Percentiles rank a stretch among this genome's conserved stretches.
phyloP scores from a whole-genome alignment of 345 rosid species.

The Eucalyptus albens region DNA sequence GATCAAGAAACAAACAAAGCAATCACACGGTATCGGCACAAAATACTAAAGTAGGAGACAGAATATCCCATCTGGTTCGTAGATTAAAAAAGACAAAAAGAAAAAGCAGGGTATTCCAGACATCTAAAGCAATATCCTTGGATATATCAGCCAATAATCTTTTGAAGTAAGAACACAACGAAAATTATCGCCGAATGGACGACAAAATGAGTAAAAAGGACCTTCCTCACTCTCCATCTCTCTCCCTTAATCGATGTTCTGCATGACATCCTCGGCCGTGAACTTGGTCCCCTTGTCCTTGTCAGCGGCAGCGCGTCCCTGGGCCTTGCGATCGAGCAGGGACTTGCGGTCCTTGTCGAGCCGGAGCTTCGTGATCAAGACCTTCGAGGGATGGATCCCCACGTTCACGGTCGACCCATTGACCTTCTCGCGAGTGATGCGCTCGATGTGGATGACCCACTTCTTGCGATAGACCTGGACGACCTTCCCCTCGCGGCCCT shows the following conservation, averaged over 20 bases:
- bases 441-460: conserved; percentile 15
- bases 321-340: conserved; percentile 4
- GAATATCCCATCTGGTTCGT: neutral
- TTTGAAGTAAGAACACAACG: neutral
- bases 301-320: conserved; percentile 4
- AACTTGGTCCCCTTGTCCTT: conserved; percentile 11
- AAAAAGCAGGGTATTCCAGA: neutral
- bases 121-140: neutral
- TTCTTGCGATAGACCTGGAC: conserved; percentile 8
- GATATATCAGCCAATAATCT: neutral
- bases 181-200: neutral
- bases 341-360: conserved; percentile 6
- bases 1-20: neutral
- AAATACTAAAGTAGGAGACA: neutral
- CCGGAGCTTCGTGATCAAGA: conserved; percentile 2
- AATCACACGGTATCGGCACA: neutral
- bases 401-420: conserved; percentile 8
- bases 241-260: neutral
- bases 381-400: conserved; percentile 8
- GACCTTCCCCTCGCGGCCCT: conserved; percentile 9
- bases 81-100: neutral
- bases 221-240: neutral
- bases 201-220: neutral
- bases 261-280: conserved; percentile 8
- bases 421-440: conserved; percentile 10